Base-by-base conservation (phyloP, 164 flowering plant species). In the Piper longum region DNA sequence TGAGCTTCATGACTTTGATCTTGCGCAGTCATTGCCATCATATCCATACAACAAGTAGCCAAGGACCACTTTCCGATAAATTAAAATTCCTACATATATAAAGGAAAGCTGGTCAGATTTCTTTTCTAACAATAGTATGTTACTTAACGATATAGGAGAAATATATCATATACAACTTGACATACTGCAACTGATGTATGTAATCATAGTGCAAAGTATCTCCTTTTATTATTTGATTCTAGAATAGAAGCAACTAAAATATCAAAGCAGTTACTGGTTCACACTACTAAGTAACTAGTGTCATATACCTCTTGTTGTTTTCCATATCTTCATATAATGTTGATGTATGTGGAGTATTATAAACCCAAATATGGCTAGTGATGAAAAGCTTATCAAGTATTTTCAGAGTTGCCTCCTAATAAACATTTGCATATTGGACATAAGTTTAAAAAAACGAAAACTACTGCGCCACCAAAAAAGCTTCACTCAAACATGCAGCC, bases 21-120 rank as follows among this genome's bases (percentile, higher is more conserved):
- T 56, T 45, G 66, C 42, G 54, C 13, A 51, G 52, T 11, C 48
- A 13, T 61, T 18, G 40, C 66, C 54, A 61, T 75, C 83, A 78
- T 70, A 26, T 60, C 39, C 64, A 62, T 13, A 43, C 43, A 51
- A 62, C 61, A 56, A 57, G 54, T 40, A 64, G 1, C 9, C 9
- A 7, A 41, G n/a, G 41, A 16, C 62, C 26, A 13, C 41, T 26
- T 60, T 42, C 18, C 48, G 9, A 60, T 12, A 42, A 43, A 60
- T 60, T 13, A 16, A 16, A 60, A 60, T 41, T 14, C 17, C 43
- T 40, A 36, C 62, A 42, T 43, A 60, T 26, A 26, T 26, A 60
- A 41, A 60, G 43, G 52, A 2, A 48, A 48, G 14, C 2, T 26
- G 8, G 52, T 48, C 14, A 48, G 14, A 48, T 5, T 48, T 48